Conservation (phyloP, 2,329 filamentous ascomycete species). For the Talaromyces sp. region DNA sequence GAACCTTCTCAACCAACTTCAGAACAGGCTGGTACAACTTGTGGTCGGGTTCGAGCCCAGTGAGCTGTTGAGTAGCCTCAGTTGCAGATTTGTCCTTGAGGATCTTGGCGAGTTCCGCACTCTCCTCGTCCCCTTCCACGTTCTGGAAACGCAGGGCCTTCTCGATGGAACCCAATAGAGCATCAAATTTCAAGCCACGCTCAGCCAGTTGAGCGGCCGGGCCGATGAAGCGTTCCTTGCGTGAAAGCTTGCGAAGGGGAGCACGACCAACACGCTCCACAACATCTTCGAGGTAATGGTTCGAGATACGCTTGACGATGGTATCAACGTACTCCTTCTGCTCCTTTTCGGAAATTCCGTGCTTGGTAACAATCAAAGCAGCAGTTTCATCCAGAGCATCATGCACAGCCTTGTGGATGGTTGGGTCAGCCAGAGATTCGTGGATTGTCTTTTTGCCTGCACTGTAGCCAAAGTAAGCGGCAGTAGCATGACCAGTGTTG, state of each 20-base stretch:
- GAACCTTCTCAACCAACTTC: constrained; percentile 76
- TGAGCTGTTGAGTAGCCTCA: constrained; percentile 73
- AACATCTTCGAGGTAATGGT: constrained; percentile 85
- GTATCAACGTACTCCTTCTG: constrained; percentile 85
- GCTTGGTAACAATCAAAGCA: constrained; percentile 78
- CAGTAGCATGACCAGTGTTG: constrained; percentile 95
- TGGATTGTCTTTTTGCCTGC: constrained; percentile 81
- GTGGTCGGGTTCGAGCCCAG: constrained; percentile 70
- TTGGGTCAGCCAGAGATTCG: constrained; percentile 75
- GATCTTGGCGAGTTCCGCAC: constrained; percentile 75
- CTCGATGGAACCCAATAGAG: constrained; percentile 77
- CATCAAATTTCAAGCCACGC: constrained; percentile 65
- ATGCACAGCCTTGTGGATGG: constrained; percentile 74
- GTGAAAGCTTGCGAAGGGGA: constrained; percentile 85
- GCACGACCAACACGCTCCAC: constrained; percentile 94
- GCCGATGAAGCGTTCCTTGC: constrained; percentile 93
- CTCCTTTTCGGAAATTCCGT: constrained; percentile 67
- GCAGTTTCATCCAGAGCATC: constrained; percentile 81
- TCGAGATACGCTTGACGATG: constrained; percentile 89
- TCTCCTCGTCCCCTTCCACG: constrained; percentile 87
- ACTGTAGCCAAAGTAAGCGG: constrained; percentile 91
- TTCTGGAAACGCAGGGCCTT: constrained; percentile 95
- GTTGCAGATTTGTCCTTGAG: constrained; percentile 69
- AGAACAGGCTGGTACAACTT: constrained; percentile 73
- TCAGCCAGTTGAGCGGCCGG: constrained; percentile 87